Evolutionary conservation across 495 filamentous ascomycete species (phyloP).

Genomic region (Penicillium argentinense): DNA sequence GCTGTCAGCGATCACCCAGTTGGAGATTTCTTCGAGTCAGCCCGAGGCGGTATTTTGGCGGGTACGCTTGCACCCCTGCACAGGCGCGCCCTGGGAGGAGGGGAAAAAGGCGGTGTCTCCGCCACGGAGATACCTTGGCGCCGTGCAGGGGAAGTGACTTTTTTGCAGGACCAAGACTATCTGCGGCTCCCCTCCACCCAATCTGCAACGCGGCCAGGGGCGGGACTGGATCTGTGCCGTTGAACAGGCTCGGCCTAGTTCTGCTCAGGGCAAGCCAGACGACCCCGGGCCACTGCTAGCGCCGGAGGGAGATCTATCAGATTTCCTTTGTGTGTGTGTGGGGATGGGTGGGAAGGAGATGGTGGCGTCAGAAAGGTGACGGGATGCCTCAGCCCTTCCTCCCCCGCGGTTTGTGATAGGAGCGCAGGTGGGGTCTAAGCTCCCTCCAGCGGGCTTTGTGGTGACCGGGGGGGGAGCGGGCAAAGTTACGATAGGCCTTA

Average conservation of each 20-base stretch:
- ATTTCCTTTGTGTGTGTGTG: constrained; percentile 3
- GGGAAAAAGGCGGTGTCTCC: constrained; percentile 31
- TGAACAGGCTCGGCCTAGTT: not conserved
- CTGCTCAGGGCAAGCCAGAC: too few species aligned
- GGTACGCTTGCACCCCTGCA: not conserved
- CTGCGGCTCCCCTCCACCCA: constrained; percentile 15
- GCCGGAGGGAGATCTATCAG: not conserved
- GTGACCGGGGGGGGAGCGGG: constrained; percentile 13
- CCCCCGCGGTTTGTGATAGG: constrained; percentile 21
- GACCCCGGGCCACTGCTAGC: not conserved
- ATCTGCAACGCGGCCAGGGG: constrained; percentile 3
- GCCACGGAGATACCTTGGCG: constrained; percentile 23
- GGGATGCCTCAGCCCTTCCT: constrained; percentile 11
- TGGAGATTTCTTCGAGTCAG: constrained; percentile 7
- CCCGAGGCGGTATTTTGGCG: not conserved
- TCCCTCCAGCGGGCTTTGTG: constrained; percentile 2
- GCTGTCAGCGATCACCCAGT: constrained; percentile 1
- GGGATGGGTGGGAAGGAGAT: constrained; percentile 4
- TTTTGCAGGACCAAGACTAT: constrained; percentile 18
- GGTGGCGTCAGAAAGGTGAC: constrained; percentile 10
- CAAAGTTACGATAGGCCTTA: constrained; percentile 2
- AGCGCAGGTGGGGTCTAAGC: constrained; percentile 21
- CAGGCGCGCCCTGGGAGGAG: constrained; percentile 5
- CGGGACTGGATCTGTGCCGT: constrained; percentile 3
- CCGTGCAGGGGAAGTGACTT: constrained; percentile 11